Evolutionary conservation across 2,329 filamentous ascomycete species (phyloP).

Genomic region (Cytospora schulzeri): DNA sequence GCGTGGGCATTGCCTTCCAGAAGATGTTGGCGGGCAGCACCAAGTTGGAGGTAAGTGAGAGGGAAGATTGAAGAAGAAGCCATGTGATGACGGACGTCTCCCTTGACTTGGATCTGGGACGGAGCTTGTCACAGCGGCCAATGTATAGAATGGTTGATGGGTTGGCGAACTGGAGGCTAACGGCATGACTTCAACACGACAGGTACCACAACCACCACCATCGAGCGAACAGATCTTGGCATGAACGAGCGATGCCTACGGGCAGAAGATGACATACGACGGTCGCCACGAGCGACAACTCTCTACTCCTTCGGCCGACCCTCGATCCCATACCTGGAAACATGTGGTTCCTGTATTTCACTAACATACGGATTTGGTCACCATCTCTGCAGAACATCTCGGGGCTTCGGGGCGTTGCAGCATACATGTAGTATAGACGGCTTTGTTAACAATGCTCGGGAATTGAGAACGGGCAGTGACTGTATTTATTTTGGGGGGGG

Average conservation of each 20-base stretch:
- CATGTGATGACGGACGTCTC: background rate
- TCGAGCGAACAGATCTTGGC: conserved; percentile 17
- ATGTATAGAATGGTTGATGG: no score
- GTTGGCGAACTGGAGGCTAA: background rate
- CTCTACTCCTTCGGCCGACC: conserved; percentile 24
- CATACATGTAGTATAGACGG: conserved; percentile 26
- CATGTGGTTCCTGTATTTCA: conserved; percentile 19
- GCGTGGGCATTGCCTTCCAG: conserved; percentile 93
- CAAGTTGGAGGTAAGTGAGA: conserved; percentile 69
- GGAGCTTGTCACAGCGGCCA: no score
- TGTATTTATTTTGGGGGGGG: background rate
- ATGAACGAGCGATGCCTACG: conserved; percentile 1
- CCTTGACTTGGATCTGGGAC: no score
- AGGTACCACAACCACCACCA: conserved; percentile 26
- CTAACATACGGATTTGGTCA: conserved; percentile 16
- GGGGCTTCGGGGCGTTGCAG: conserved; percentile 25
- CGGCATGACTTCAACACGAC: background rate
- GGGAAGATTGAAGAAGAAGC: background rate
- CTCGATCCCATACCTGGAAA: background rate
- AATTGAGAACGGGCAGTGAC: conserved; percentile 1
- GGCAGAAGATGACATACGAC: background rate
- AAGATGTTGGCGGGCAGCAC: conserved; percentile 92
- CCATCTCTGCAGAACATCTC: conserved; percentile 23
- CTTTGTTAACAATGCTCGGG: conserved; percentile 13
- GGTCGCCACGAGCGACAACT: conserved; percentile 2